Evolutionary conservation across 108 stramenopile species (phyloP).

Genomic region (Nitzschia sp.): DNA sequence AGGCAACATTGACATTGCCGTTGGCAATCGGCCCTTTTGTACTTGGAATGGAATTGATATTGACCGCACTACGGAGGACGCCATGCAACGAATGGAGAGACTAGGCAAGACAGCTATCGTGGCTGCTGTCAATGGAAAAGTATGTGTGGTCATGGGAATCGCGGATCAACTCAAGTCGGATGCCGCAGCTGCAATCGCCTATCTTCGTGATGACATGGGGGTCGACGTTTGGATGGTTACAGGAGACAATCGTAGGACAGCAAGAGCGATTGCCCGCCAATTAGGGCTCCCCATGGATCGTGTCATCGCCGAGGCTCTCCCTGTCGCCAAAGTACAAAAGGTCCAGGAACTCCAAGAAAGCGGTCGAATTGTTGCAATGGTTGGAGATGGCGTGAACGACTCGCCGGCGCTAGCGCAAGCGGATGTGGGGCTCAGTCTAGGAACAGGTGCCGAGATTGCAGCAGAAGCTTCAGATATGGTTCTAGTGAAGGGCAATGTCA

Average conservation of each 20-base stretch:
- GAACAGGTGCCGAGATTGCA: slow-evolving; percentile 95
- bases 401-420: slow-evolving; percentile 92
- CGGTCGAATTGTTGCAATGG: slow-evolving; percentile 86
- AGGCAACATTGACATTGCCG: slow-evolving; percentile 46
- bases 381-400: slow-evolving; percentile 99
- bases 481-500: slow-evolving; percentile 83
- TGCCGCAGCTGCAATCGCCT: slow-evolving; percentile 68
- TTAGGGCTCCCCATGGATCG: slow-evolving; percentile 67
- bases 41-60: slow-evolving; percentile 52
- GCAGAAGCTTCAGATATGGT: slow-evolving; percentile 97
- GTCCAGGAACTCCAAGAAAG: slow-evolving; percentile 74
- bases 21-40: slow-evolving; percentile 82
- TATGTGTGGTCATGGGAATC: slow-evolving; percentile 82
- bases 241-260: slow-evolving; percentile 92
- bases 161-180: slow-evolving; percentile 81
- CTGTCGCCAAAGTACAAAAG: slow-evolving; percentile 78
- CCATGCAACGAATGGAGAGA: slow-evolving; percentile 73
- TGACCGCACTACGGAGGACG: slow-evolving; percentile 51
- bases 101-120: slow-evolving; percentile 86
- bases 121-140: slow-evolving; percentile 66
- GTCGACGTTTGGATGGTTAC: slow-evolving; percentile 98
- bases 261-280: slow-evolving; percentile 80
- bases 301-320: slow-evolving; percentile 92
- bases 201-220: slow-evolving; percentile 62
- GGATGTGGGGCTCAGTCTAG: slow-evolving; percentile 96